Evolutionary conservation across 2,329 filamentous ascomycete genomes (phyloP).

Genomic region (Clonostachys chloroleuca): DNA sequence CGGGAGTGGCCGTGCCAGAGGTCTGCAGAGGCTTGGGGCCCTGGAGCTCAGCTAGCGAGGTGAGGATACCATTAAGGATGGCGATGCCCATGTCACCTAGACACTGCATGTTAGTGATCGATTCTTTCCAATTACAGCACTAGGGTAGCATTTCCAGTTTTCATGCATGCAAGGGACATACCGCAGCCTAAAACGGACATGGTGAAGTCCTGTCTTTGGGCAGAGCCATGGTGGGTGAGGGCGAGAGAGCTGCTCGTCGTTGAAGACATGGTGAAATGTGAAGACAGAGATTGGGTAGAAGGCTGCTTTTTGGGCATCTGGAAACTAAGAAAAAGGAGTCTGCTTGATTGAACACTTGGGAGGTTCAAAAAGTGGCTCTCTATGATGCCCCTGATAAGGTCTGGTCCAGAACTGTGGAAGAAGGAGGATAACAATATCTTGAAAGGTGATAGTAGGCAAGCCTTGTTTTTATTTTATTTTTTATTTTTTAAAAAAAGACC

Average conservation of each 20-base stretch:
- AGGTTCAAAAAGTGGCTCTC: too few relatives aligned
- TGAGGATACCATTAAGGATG: conserved; percentile 75
- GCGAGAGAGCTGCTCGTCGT: conserved; percentile 15
- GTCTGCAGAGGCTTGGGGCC: conserved; percentile 38
- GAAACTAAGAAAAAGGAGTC: too few relatives aligned
- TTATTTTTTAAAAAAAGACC: too few relatives aligned
- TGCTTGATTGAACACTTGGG: too few relatives aligned
- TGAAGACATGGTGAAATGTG: neutral
- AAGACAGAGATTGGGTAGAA: neutral
- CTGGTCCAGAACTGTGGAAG: too few relatives aligned
- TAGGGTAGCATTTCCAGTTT: neutral
- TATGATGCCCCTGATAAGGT: too few relatives aligned
- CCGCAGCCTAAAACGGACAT: conserved; percentile 80
- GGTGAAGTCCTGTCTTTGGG: conserved; percentile 48
- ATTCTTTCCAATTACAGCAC: neutral
- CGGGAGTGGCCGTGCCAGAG: conserved; percentile 36
- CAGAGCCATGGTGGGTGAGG: conserved; percentile 12
- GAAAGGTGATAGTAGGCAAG: too few relatives aligned
- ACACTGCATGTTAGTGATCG: neutral
- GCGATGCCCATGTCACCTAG: conserved; percentile 81
- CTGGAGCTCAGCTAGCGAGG: conserved; percentile 56
- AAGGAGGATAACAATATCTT: too few relatives aligned
- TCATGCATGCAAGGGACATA: conserved; percentile 30
- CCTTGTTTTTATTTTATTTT: too few relatives aligned
- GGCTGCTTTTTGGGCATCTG: too few relatives aligned